A percentile compares a stretch with the other conserved stretches of the same genome.
Evolutionary conservation across 495 filamentous ascomycete genomes (phyloP).

Genomic region (Penicillium diatomitis): DNA sequence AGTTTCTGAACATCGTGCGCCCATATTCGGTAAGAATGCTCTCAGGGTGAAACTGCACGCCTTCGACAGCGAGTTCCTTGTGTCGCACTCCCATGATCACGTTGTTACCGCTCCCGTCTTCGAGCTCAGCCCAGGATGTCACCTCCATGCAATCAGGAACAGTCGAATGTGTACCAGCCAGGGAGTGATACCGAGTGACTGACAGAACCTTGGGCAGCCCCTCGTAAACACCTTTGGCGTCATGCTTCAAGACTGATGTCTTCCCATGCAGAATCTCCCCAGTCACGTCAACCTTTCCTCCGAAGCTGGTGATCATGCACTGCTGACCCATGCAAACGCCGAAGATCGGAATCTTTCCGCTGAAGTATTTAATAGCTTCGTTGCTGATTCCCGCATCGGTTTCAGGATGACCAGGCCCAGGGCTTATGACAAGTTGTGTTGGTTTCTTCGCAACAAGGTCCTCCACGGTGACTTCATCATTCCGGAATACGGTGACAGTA

Average conservation of each 20-base stretch:
- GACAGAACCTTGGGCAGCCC: constrained; percentile 66
- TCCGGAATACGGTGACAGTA: constrained; percentile 76
- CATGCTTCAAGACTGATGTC: constrained; percentile 82
- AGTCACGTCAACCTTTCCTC: constrained; percentile 82
- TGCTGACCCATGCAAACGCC: constrained; percentile 99
- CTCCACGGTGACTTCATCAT: constrained; percentile 80
- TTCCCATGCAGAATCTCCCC: constrained; percentile 97
- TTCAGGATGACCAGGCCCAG: constrained; percentile 84
- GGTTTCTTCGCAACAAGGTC: constrained; percentile 74
- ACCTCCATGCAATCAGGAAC: constrained; percentile 83
- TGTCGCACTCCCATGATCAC: constrained; percentile 97
- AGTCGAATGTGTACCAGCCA: constrained; percentile 85
- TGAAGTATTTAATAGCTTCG: constrained; percentile 82
- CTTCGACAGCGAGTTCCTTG: constrained; percentile 81
- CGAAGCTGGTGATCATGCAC: constrained; percentile 88
- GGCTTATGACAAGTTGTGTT: constrained; percentile 90
- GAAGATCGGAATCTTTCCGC: constrained; percentile 93
- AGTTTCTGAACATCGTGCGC: constrained; percentile 83
- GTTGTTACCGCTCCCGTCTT: constrained; percentile 47
- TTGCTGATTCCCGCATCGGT: constrained; percentile 88
- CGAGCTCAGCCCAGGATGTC: constrained; percentile 71
- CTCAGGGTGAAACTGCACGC: constrained; percentile 96
- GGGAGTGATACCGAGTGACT: constrained; percentile 92
- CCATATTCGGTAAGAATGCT: constrained; percentile 90
- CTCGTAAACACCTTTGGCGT: constrained; percentile 78